Base-by-base conservation (phyloP, 208 protist genomes). In the Trypanosoma mega region DNA sequence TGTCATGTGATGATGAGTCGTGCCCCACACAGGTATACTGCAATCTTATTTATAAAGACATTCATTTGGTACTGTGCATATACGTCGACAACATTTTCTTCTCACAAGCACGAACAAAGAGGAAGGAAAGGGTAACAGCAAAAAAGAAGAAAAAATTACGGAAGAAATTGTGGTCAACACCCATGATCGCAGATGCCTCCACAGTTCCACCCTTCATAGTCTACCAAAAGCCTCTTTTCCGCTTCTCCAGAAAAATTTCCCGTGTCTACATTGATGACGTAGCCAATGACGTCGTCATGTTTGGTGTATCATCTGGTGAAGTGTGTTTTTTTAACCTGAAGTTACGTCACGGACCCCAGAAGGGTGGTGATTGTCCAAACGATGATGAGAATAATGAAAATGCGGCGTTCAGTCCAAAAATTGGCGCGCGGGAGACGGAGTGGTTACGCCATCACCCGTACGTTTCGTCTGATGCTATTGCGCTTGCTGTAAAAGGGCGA, bases 251-350 rank as follows among this genome's bases (percentile, higher is more conserved):
- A 36, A 57, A 52, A 9, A 65, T 80, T 2, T 34, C 26, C 1
- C 34, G 66, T 11, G 64, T 86, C 4, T 74, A 68, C 56, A 49
- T 86, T 26, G 80, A 86, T 37, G 80, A 86, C 23, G 80, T 82
- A 8, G 75, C 75, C 1, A 70, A 74, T 33, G 80, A 86, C 33
- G 69, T 76, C 27, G 74, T 86, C 20, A 62, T 86, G 26, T 56
- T 82, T 33, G 73, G 62, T 50, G 65, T 2, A 18, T 36, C 1
- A 9, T 31, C 43, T 12, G 12, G 33, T 18, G 53, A 72, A 33
- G 65, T 72, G 26, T 56, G 48, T 26, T 77, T 77, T 47, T 77
- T 63, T 48, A 54, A 76, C 23, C 18, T 68, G 30, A 23, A 26
- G 24, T 36, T 68, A 31, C 52, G 44, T 20, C 30, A 45, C 1